Conservation (phyloP, 2,329 filamentous ascomycete genomes). For the Colletotrichum higginsianum region DNA sequence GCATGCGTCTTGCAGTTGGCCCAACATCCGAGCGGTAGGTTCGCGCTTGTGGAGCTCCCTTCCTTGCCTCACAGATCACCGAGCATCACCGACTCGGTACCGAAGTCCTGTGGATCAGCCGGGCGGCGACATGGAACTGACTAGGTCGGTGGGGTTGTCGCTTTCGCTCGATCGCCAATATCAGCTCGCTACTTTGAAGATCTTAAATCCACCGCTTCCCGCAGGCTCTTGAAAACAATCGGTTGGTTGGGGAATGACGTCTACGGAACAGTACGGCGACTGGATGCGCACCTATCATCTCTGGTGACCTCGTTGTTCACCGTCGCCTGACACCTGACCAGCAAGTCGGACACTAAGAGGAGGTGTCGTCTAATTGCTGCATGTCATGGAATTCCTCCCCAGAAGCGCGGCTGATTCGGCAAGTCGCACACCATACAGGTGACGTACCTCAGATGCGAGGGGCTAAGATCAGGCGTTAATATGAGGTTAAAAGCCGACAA, state of each 20-base stretch:
- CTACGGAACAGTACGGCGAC: not conserved
- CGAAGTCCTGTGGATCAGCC: slow-evolving; percentile 4
- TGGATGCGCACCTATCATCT: not conserved
- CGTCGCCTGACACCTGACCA: too few species aligned
- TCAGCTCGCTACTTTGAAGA: not conserved
- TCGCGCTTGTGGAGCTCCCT: not conserved
- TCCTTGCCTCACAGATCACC: not conserved
- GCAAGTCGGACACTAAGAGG: not conserved
- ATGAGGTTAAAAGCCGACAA: not conserved
- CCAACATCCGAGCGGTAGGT: slow-evolving; percentile 14
- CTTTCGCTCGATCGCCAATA: slow-evolving; percentile 11
- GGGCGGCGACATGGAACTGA: slow-evolving; percentile 3
- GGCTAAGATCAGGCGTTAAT: not conserved
- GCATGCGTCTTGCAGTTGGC: not conserved
- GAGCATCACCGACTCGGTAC: slow-evolving; percentile 26
- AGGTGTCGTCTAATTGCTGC: not conserved
- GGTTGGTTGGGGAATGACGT: not conserved
- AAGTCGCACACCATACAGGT: not conserved
- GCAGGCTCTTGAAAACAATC: not conserved
- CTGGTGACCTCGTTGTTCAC: not conserved
- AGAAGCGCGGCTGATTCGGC: not conserved
- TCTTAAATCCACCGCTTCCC: not conserved
- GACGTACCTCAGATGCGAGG: too few species aligned
- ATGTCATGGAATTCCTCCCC: not conserved
- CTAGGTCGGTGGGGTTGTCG: slow-evolving; percentile 6